Evolutionary conservation across 2,329 filamentous ascomycete species (phyloP), one percentile per base, ranked within the genome.

Genomic region (Ophiostoma quercus): DNA sequence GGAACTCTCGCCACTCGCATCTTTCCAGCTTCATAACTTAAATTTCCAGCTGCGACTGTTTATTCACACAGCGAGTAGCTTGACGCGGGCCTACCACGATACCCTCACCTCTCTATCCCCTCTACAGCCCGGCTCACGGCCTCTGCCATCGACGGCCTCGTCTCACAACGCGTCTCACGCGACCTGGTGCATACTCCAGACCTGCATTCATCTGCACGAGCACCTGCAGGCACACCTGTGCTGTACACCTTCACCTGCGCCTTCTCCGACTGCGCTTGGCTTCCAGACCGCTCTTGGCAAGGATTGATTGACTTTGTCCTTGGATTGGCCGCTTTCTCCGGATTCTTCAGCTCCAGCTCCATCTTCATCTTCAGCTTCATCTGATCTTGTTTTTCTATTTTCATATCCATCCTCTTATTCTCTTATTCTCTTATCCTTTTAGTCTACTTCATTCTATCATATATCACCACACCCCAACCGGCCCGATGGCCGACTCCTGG

Each of bases 121-220:
- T 4, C 47, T 25, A 29, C 57, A 29, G 3, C 25, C 25, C 22
- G 25, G 57, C 14, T 25, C 57, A 62, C 57, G 11, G 57, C 14
- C 12, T 2, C 14, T 25, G 25, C 57, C 25, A 39, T 65, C 62
- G 9, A 22, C 32, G 8, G 62, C 25, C 34, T 39, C n/a, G 62
- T 65, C 62, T 22, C 62, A 63, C 60, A 22, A 39, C 62, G 34
- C 62, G 62, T 29, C 62, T 22, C 62, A 65, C 62, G 62, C 62
- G 62, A 65, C 62, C 57, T 65, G 34, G n/a, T 34, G 14, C 16
- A 14, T 12, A n/a, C 60, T 54, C 6, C 47, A 54, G 14, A 6
- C 29, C 57, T 62, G 16, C 12, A 37, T 22, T 12, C 51, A 54
- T 25, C 51, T 22, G n/a, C n/a, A 22, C 7, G 12, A 19, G 16